Conservation (phyloP, 169 alveolate species). For the Fabrea salina region DNA sequence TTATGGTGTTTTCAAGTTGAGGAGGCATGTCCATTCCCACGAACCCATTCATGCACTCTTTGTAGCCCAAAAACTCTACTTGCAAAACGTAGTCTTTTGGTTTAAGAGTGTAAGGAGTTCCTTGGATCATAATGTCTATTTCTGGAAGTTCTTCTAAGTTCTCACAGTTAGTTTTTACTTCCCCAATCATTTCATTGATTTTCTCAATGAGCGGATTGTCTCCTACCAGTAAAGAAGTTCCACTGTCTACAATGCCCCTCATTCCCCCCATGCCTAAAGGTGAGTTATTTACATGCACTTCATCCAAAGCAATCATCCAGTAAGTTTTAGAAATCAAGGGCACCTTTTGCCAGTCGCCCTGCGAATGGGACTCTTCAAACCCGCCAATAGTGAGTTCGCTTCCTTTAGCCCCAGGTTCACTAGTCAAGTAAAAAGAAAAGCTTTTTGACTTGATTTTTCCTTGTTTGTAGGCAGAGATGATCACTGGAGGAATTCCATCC, state of each 20-base stretch:
- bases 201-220: conserved; percentile 43
- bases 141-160: conserved; percentile 50
- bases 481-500: conserved; percentile 55
- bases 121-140: conserved; percentile 52
- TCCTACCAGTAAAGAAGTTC: conserved; percentile 83
- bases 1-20: conserved; percentile 45
- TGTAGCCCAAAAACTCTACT: conserved; percentile 35
- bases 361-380: conserved; percentile 53
- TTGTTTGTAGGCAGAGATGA: conserved; percentile 36
- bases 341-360: conserved; percentile 66
- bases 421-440: conserved; percentile 73
- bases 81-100: conserved; percentile 62
- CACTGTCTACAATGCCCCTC: conserved; percentile 82
- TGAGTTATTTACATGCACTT: conserved; percentile 32
- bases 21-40: conserved; percentile 36
- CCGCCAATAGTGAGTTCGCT: conserved; percentile 76
- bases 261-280: conserved; percentile 3
- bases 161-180: conserved; percentile 56
- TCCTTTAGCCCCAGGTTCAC: conserved; percentile 54
- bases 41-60: conserved; percentile 56
- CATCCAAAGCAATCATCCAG: conserved; percentile 66
- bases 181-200: conserved; percentile 48
- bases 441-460: conserved; percentile 58
- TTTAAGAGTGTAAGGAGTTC: conserved; percentile 43
- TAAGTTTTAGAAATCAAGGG: conserved; percentile 66